Evolutionary conservation across 2,329 filamentous ascomycete species (phyloP).

Genomic region (Claviceps sp.): DNA sequence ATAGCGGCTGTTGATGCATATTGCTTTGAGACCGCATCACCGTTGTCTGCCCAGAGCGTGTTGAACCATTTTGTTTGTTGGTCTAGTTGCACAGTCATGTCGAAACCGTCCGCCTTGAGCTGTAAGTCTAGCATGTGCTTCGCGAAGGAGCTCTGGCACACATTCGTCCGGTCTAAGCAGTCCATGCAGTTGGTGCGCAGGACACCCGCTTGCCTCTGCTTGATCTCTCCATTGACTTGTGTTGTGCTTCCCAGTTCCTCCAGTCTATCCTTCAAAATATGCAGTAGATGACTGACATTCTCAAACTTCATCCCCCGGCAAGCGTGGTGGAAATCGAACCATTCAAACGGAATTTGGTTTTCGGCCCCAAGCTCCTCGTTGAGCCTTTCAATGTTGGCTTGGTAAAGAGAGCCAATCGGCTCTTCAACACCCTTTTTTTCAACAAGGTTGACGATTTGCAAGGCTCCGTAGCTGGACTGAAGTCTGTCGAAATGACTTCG

Average conservation of each 20-base stretch:
- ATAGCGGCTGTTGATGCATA: slow-evolving; percentile 92
- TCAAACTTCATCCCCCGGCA: slow-evolving; percentile 97
- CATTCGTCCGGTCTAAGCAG: slow-evolving; percentile 89
- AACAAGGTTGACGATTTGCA: slow-evolving; percentile 74
- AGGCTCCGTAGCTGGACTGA: slow-evolving; percentile 52
- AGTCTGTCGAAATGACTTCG: slow-evolving; percentile 66
- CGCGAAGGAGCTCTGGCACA: slow-evolving; percentile 84
- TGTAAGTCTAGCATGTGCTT: slow-evolving; percentile 72
- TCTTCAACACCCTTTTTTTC: slow-evolving; percentile 79
- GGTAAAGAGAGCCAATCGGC: slow-evolving; percentile 65
- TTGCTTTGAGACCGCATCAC: slow-evolving; percentile 87
- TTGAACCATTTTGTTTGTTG: slow-evolving; percentile 89
- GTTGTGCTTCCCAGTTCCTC: slow-evolving; percentile 61
- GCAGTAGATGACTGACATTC: slow-evolving; percentile 71
- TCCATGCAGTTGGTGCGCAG: slow-evolving; percentile 98
- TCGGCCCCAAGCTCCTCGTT: slow-evolving; percentile 46
- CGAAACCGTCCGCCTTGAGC: slow-evolving; percentile 60
- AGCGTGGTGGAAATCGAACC: slow-evolving; percentile 92
- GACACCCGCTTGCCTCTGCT: slow-evolving; percentile 52
- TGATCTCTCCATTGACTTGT: slow-evolving; percentile 28
- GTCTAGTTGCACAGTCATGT: slow-evolving; percentile 61
- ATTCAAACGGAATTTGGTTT: slow-evolving; percentile 51
- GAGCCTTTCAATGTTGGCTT: slow-evolving; percentile 50
- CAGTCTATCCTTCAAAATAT: slow-evolving; percentile 53
- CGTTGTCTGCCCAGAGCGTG: slow-evolving; percentile 92